Percentiles rank a stretch among this genome's conserved stretches.
Conservation (phyloP, 805 yeast genomes). For the Nakazawaea siamensis region DNA sequence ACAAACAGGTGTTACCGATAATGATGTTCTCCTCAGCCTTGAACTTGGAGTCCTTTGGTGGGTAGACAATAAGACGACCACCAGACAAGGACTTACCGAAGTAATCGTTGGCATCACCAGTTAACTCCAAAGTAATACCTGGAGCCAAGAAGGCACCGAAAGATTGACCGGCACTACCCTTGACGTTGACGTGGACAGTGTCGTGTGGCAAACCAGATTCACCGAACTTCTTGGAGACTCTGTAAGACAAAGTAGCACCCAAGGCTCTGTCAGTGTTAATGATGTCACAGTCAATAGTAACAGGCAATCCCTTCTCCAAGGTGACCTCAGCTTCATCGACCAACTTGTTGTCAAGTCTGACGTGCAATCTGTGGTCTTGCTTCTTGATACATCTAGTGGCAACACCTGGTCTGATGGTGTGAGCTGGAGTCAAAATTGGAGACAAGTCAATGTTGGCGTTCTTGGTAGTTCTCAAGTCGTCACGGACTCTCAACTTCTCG, state of each 20-base stretch:
- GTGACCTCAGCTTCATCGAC: conserved; percentile 95
- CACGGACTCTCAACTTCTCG: conserved; percentile 80
- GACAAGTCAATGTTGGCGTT: conserved; percentile 85
- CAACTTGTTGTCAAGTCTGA: conserved; percentile 89
- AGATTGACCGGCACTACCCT: conserved; percentile 96
- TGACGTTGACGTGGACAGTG: conserved; percentile 85
- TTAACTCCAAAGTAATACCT: conserved; percentile 89
- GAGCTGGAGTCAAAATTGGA: conserved; percentile 95
- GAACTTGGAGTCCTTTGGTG: conserved; percentile 76
- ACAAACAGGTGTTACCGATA: conserved; percentile 94
- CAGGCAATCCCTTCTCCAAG: conserved; percentile 94
- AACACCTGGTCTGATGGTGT: conserved; percentile 92
- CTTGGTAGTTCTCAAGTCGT: conserved; percentile 79
- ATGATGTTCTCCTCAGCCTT: conserved; percentile 95
- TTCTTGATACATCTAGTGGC: conserved; percentile 87
- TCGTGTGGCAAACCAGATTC: conserved; percentile 92
- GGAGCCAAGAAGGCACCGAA: conserved; percentile 97
- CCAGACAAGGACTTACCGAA: conserved; percentile 97
- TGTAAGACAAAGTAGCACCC: conserved; percentile 90
- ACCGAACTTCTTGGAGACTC: conserved; percentile 89
- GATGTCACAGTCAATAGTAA: conserved; percentile 85
- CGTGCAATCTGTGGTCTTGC: conserved; percentile 90
- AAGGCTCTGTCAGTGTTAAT: conserved; percentile 95
- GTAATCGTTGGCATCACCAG: conserved; percentile 97
- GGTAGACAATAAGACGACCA: conserved; percentile 87